Evolutionary conservation across 2,329 filamentous ascomycete genomes (phyloP), one percentile per base, ranked within the genome.

Genomic region (Aspergillus viridinutans): DNA sequence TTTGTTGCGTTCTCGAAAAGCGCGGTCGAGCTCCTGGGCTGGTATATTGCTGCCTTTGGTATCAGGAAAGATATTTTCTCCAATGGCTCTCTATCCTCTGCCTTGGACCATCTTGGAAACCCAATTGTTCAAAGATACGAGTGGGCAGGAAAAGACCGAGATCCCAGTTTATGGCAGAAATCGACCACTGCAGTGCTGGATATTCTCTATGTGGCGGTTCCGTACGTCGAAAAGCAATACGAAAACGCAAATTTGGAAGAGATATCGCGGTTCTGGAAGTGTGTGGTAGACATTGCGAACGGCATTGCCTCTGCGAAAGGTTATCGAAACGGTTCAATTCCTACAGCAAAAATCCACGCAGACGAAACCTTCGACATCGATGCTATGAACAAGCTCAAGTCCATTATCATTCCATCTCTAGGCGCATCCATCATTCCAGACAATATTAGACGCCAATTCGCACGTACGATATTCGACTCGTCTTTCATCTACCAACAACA

Each of bases 1-100:
- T 97, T 92, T 69, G 86, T 99, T 55, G 93, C 94, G 35, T 84
- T 97, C 68, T 91, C 92, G 1, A 96, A 94, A 72, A 84, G 85
- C 21, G 86, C 88, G 57, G 94, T 96, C 82, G 77, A 81, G 2
- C 83, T 91, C 49, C 73, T 95, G 23, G 69, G 67, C 50, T 76
- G 74, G 73, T 77, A 77, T 56, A 64, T 76, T 49, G 58, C 65
- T 6, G 72, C 74, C 1, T 66, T 74, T 53, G 74, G 74, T 1
- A 74, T 76, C 53, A 85, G 89, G 25, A 68, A 77, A n/a, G 85
- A 89, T 38, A 84, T 96, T 0, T 92, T 92, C 67, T 78, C 76
- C 1, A 86, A 85, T 48, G 85, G 85, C 1, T 85, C 90, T 1
- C 80, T 95, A 25, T 74, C 83, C 1, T 79, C 81, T 6, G 85